Conservation (phyloP, 805 yeast genomes). For the Ogataea wickerhamii region DNA sequence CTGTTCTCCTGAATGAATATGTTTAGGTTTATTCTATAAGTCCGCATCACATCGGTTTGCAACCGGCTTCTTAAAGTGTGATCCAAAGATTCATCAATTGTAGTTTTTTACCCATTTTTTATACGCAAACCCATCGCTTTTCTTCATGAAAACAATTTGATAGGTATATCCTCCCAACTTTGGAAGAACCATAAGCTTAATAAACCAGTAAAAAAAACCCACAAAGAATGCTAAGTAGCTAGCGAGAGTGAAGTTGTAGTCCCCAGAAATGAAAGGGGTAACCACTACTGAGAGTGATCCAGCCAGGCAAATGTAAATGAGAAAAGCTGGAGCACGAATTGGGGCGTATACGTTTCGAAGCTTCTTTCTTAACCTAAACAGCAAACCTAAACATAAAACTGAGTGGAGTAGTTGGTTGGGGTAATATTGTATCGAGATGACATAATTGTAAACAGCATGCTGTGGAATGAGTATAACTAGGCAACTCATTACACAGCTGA, state of each 20-base stretch:
- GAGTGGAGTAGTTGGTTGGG: slow-evolving; percentile 41
- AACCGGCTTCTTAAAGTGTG: no score
- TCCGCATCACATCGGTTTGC: no score
- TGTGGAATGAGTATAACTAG: slow-evolving; percentile 20
- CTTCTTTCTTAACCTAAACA: slow-evolving; percentile 20
- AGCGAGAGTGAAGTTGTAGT: slow-evolving; percentile 23
- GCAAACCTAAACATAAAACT: slow-evolving; percentile 22
- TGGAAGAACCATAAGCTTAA: slow-evolving; percentile 17
- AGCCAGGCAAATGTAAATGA: slow-evolving; percentile 38
- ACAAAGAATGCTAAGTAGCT: slow-evolving; percentile 19
- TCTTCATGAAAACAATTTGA: slow-evolving; percentile 4
- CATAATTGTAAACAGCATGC: slow-evolving; percentile 33
- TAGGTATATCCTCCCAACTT: slow-evolving; percentile 12
- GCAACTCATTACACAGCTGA: slow-evolving; percentile 25
- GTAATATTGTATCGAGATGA: slow-evolving; percentile 45
- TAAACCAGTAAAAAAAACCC: slow-evolving; percentile 24
- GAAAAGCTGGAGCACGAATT: slow-evolving; percentile 22
- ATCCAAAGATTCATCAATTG: no score
- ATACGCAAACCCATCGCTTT: slow-evolving; percentile 22
- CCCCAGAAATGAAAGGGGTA: slow-evolving; percentile 46
- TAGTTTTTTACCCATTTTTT: slow-evolving; percentile 19
- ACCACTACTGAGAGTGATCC: slow-evolving; percentile 45
- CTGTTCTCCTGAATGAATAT: no score
- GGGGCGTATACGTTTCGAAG: slow-evolving; percentile 26
- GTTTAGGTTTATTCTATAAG: no score